A percentile compares a stretch with the other conserved stretches of the same genome.
These are phyloP conservation scores for Spathaspora passalidarum DNA, from an alignment of 805 yeast genomes.

Conservation along the genomic window DNA sequence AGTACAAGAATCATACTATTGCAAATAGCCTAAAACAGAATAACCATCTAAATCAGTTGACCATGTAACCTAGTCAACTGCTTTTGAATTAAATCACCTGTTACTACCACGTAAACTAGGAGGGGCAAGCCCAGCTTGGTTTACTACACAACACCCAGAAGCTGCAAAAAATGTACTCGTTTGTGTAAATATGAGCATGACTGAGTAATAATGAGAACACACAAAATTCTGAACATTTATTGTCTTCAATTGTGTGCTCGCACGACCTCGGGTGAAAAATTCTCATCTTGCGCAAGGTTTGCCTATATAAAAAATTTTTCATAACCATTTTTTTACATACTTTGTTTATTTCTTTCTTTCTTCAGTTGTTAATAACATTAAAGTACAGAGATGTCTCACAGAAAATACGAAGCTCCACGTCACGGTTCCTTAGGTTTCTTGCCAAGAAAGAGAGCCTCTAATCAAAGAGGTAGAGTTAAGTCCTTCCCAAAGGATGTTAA, in stretches of 20 bases:
- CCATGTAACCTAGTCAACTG: too few relatives aligned
- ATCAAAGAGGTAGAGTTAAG: constrained; percentile 98
- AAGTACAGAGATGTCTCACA: constrained; percentile 81
- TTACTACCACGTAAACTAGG: too few relatives aligned
- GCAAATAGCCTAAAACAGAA: too few relatives aligned
- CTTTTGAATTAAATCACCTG: too few relatives aligned
- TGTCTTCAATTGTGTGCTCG: neutral
- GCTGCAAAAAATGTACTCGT: too few relatives aligned
- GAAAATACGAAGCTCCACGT: constrained; percentile 99
- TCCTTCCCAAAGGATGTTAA: constrained; percentile 99
- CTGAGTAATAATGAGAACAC: neutral
- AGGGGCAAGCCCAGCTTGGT: too few relatives aligned
- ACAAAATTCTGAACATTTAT: neutral
- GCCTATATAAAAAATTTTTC: neutral
- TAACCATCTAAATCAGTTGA: too few relatives aligned
- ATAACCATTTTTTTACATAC: neutral
- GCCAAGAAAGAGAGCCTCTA: constrained; percentile 99
- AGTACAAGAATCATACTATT: too few relatives aligned
- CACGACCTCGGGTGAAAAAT: neutral
- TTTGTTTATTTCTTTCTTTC: neutral
- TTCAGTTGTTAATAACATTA: constrained; percentile 5
- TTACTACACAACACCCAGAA: too few relatives aligned
- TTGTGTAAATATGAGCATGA: neutral
- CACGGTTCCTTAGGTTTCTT: constrained; percentile 99
- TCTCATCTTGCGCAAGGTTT: neutral